Evolutionary conservation across 2,329 filamentous ascomycete species (phyloP), one percentile per base, ranked within the genome.

Genomic region (Talaromyces piceae): DNA sequence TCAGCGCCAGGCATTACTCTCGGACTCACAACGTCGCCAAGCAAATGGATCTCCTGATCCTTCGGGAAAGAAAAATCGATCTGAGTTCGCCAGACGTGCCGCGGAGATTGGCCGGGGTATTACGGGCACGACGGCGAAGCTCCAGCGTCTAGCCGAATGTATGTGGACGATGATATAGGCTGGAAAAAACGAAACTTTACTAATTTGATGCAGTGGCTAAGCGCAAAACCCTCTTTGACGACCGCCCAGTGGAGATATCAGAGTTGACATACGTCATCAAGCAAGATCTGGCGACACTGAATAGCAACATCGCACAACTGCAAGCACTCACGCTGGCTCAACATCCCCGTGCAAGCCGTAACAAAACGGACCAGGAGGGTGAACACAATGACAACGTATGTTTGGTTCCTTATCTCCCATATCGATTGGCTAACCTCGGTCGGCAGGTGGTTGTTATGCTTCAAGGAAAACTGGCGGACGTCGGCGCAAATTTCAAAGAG

Each of bases 261-360:
- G 90, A 97, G 70, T 82, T 96, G 67, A 96, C 91, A 6, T 96
- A 91, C 64, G 87, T 97, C 65, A 96, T 97, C 77, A 97, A 97
- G 74, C 91, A 97, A 76, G 91, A 97, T 64, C 81, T 97, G 48
- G 88, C 89, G 1, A 83, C 79, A 4, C 70, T 88, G 52, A 97
- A 96, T 70, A 83, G 89, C 59, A 87, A 95, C 65, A 97, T 97
- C 61, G 86, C 87, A 43, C 77, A 78, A 8, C 76, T 98, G n/a
- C 88, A 95, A 65, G 73, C 79, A 5, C 77, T 96, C 43, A 86
- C 89, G 12, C 81, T 84, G 49, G 80, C 87, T 53, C 85, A 91
- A 68, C 86, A 91, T 61, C 86, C 87, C 16, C 78, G 77, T 57
- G 67, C 68, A 4, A 73, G 69, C 54, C 71, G 72, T 37, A 67